Conservation (phyloP, 2,329 filamentous ascomycete species). For the Colletotrichum musae region DNA sequence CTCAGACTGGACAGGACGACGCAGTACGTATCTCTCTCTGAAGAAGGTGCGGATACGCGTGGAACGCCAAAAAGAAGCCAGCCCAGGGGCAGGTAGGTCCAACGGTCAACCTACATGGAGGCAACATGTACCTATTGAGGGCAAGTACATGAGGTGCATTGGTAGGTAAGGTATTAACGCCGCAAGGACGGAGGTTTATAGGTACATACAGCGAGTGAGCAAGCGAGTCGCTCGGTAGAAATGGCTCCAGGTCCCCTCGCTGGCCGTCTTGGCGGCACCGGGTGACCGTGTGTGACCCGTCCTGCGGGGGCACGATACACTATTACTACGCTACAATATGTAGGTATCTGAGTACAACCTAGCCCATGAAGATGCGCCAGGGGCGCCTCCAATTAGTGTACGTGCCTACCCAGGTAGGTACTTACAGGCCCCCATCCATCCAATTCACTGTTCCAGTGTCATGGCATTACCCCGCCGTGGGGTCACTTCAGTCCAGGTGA, state of each 20-base stretch:
- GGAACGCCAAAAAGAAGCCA: neutral
- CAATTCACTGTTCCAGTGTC: too few species aligned
- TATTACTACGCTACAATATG: too few species aligned
- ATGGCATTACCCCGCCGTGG: constrained; percentile 41
- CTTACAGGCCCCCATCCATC: too few species aligned
- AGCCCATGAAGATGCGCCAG: too few species aligned
- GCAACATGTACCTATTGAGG: too few species aligned
- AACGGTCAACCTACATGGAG: neutral
- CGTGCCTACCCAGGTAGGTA: too few species aligned
- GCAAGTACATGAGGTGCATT: neutral
- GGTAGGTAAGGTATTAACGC: neutral
- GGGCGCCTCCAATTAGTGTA: too few species aligned
- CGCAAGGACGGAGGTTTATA: neutral
- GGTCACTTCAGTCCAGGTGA: constrained; percentile 27
- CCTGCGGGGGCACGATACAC: neutral
- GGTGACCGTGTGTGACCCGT: constrained; percentile 6
- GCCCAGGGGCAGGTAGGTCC: neutral
- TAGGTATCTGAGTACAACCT: too few species aligned
- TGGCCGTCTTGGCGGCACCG: constrained; percentile 1
- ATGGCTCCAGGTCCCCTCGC: neutral
- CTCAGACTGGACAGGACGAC: constrained; percentile 52
- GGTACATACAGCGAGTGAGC: neutral
- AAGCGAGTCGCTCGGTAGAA: neutral
- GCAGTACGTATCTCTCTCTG: constrained; percentile 12
- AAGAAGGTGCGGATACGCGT: neutral